Evolutionary conservation across 305 asterid genomes (phyloP), one percentile per base, ranked within the genome.

Genomic region (Petunia hybrid): DNA sequence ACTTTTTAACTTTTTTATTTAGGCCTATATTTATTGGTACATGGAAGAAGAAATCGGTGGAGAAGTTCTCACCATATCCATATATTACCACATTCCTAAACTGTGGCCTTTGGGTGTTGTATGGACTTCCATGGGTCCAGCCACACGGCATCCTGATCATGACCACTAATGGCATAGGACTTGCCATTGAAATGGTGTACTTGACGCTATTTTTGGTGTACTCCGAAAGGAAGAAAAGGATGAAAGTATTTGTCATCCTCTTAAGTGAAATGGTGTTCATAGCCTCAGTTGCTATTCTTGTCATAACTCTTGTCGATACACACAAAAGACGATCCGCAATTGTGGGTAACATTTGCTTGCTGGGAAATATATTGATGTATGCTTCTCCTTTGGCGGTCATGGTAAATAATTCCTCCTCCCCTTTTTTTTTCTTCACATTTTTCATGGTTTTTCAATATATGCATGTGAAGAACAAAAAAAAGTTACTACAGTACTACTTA

Each of bases 111-210:
- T 60, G 80, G 80, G 31, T 56, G 4, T 56, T 82, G 14, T 66
- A 82, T 65, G 81, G 81, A n/a, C 63, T 65, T 31, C 81, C 84
- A 41, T 76, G 61, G 36, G 73, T 82, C 22, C 84, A 82, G 39
- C 83, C 79, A 9, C 3, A 43, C n/a, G 61, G 56, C 71, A 40
- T 67, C 9, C 62, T 66, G 16, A 75, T 82, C 1, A 42, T 82
- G 77, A 77, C 81, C 53, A 66, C 76, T 16, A 76, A 76, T 55
- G 63, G 81, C 39, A 53, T 48, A 8, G 84, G 73, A 16, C 35
- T 82, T 6, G 51, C 31, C 67, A 76, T 81, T 73, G 80, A 62
- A 14, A 42, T 62, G 14, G 82, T 80, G 31, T 79, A 43, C 55
- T 66, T 79, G 62, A 43, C 40, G 38, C 51, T 66, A 64, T 79